A percentile compares a stretch with the other conserved stretches of the same genome.
These are phyloP conservation scores for Xylaria intraflava DNA, from an alignment of 495 filamentous ascomycete genomes.

Conservation along the genomic window DNA sequence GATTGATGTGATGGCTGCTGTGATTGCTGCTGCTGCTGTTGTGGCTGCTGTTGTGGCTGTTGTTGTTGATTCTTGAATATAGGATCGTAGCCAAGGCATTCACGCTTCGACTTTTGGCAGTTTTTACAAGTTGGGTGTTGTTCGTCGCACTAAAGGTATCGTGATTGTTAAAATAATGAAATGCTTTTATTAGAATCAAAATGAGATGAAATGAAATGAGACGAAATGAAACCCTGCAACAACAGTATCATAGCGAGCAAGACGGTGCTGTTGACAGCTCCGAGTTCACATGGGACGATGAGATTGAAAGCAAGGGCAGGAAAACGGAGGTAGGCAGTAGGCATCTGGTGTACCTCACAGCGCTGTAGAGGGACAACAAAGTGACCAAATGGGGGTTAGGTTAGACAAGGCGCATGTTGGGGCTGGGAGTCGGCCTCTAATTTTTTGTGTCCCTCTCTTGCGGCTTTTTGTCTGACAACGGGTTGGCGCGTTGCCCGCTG, in stretches of 20 bases:
- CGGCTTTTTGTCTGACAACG: conserved; percentile 11
- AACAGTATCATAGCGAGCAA: background rate
- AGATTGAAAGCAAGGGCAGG: background rate
- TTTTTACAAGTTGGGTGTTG: conserved; percentile 90
- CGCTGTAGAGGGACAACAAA: conserved; percentile 4
- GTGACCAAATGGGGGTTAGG: conserved; percentile 10
- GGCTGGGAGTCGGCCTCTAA: background rate
- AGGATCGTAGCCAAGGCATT: conserved; percentile 95
- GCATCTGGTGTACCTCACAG: background rate
- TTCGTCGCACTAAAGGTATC: conserved; percentile 77
- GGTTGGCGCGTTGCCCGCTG: conserved; percentile 11
- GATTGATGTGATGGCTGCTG: conserved; percentile 20
- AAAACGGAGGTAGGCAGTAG: background rate
- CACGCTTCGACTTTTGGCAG: conserved; percentile 96
- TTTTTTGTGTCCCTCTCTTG: background rate
- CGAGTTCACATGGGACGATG: background rate
- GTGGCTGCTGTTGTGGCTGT: conserved; percentile 43
- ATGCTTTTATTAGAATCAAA: background rate
- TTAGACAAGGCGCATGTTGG: conserved; percentile 8
- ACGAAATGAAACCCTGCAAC: background rate
- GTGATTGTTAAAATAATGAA: background rate
- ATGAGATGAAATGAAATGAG: background rate
- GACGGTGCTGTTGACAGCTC: conserved; percentile 3
- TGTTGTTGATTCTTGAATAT: conserved; percentile 83
- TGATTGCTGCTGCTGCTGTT: conserved; percentile 18